These are phyloP conservation scores for Glonium stellatum DNA, from an alignment of 495 filamentous ascomycete species.

Conservation along the genomic window DNA sequence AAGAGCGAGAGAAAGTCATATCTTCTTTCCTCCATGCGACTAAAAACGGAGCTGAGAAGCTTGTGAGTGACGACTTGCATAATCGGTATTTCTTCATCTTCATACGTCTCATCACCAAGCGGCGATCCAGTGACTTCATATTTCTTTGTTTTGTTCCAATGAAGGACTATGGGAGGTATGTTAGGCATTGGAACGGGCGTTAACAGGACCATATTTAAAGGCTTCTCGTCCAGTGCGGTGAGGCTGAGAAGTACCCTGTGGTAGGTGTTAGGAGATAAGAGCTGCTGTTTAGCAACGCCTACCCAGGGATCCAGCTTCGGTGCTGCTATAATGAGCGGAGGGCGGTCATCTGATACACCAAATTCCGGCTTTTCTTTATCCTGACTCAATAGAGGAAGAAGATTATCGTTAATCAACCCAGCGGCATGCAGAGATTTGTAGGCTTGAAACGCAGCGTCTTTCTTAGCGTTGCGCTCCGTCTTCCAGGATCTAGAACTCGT, in stretches of 20 bases:
- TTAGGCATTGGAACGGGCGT: constrained; percentile 34
- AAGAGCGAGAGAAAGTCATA: constrained; percentile 38
- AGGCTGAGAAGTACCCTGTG: constrained; percentile 33
- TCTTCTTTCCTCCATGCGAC: constrained; percentile 24
- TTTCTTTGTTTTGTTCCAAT: constrained; percentile 40
- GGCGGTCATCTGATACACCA: constrained; percentile 25
- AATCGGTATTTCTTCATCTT: constrained; percentile 5
- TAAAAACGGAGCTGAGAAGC: constrained; percentile 35
- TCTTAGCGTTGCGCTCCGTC: constrained; percentile 67
- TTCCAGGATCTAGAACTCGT: constrained; percentile 52
- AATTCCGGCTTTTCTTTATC: constrained; percentile 32
- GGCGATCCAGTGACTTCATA: constrained; percentile 14
- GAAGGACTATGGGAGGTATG: constrained; percentile 35
- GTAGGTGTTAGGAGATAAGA: constrained; percentile 31
- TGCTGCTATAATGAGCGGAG: constrained; percentile 44
- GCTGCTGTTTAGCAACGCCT: constrained; percentile 52
- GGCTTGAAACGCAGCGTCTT: constrained; percentile 79
- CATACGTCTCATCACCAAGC: neutral
- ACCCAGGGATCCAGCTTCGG: constrained; percentile 60
- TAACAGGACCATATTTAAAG: constrained; percentile 35
- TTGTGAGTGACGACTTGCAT: constrained; percentile 28
- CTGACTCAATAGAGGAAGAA: constrained; percentile 54
- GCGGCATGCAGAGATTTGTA: constrained; percentile 63
- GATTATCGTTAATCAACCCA: constrained; percentile 69
- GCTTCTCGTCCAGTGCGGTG: constrained; percentile 26